phyloP scores from a whole-genome alignment of 176 grass and related monocot species.

The Pontederia crassipes region DNA sequence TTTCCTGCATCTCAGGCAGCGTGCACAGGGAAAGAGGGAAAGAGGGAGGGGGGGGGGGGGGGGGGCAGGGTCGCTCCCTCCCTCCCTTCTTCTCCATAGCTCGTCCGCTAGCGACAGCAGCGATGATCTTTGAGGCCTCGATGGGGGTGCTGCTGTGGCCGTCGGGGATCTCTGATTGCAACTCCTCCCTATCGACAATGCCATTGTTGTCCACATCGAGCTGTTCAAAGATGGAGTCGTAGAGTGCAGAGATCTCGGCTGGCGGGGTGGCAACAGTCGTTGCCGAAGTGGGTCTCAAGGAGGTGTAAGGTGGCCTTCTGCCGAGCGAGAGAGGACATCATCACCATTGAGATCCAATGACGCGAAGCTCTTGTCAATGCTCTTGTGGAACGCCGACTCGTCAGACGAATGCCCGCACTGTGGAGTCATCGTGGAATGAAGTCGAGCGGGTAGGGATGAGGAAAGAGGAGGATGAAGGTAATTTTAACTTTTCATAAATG shows the following conservation, averaged over 20 bases:
- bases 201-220: slow-evolving; percentile 83
- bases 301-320: slow-evolving; percentile 82
- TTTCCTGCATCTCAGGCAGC: too few relatives aligned
- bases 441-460: too few relatives aligned
- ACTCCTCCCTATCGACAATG: slow-evolving; percentile 57
- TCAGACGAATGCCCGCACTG: slow-evolving; percentile 66
- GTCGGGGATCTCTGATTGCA: slow-evolving; percentile 75
- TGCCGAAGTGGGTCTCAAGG: slow-evolving; percentile 54
- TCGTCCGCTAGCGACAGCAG: not conserved
- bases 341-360: slow-evolving; percentile 83
- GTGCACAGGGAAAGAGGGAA: too few relatives aligned
- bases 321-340: slow-evolving; percentile 67
- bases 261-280: slow-evolving; percentile 40
- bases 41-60: too few relatives aligned
- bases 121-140: slow-evolving; percentile 47
- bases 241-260: slow-evolving; percentile 53
- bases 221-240: slow-evolving; percentile 86
- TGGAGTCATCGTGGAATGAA: slow-evolving; percentile 38
- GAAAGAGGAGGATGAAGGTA: too few relatives aligned
- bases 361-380: slow-evolving; percentile 55
- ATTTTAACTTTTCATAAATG: too few relatives aligned
- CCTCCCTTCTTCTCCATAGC: not conserved
- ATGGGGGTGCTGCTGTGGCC: slow-evolving; percentile 66
- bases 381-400: slow-evolving; percentile 52
- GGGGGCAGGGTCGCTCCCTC: too few relatives aligned